These are phyloP conservation scores for Fraxinus quadrangulata DNA, from an alignment of 257 asterid species.

Conservation along the genomic window DNA sequence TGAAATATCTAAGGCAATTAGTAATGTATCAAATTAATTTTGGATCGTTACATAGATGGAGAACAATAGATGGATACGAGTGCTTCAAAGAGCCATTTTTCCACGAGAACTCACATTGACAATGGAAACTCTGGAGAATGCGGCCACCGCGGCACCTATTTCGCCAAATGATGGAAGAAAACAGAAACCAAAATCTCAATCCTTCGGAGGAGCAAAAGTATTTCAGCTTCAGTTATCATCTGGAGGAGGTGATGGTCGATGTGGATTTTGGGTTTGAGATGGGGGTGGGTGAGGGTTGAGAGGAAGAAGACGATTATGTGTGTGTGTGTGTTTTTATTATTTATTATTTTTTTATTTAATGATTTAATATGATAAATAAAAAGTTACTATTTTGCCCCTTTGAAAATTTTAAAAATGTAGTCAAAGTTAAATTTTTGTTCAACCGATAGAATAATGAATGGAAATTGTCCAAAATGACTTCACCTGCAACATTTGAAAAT, in stretches of 20 bases:
- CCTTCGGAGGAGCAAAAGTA: conserved; percentile 63
- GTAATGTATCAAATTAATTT: conserved; percentile 69
- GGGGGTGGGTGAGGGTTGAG: too few species aligned
- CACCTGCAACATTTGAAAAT: too few species aligned
- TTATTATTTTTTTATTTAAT: too few species aligned
- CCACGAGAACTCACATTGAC: conserved; percentile 41
- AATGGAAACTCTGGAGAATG: conserved; percentile 45
- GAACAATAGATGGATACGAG: conserved; percentile 67
- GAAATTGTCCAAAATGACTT: too few species aligned
- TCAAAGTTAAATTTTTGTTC: too few species aligned
- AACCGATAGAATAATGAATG: too few species aligned
- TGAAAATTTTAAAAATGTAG: too few species aligned
- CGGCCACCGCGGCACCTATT: conserved; percentile 47
- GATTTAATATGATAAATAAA: too few species aligned
- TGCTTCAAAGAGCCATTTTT: conserved; percentile 37
- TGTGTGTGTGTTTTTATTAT: too few species aligned
- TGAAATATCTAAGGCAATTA: conserved; percentile 78
- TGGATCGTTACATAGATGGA: conserved; percentile 75
- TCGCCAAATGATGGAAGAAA: conserved; percentile 55
- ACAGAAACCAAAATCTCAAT: conserved; percentile 75
- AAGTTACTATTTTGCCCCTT: too few species aligned
- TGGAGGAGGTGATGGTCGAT: conserved; percentile 8
- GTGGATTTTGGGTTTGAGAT: too few species aligned
- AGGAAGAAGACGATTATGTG: too few species aligned
- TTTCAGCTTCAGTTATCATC: conserved; percentile 47